Base-by-base conservation (phyloP, 2,329 filamentous ascomycete species). In the Nemania sp. region DNA sequence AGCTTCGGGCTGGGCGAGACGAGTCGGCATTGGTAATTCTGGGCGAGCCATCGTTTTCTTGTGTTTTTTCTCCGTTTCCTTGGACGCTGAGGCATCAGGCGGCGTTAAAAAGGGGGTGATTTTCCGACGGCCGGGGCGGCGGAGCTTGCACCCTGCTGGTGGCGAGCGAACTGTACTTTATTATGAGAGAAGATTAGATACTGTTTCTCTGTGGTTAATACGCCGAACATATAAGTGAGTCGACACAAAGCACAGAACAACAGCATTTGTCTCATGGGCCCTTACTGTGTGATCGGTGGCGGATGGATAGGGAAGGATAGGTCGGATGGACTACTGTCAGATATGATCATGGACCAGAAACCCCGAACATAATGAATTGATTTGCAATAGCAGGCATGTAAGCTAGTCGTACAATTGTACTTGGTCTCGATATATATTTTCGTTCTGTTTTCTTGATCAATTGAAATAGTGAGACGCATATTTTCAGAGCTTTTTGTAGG, bases 91-190 rank as follows among this genome's bases (percentile, higher is more conserved):
- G 57, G 57, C 57, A 60, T 60, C 41, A 41, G 52, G 40, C 47
- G 57, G 57, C 49, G 57, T 60, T 60, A 31, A 60, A 58, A 58
- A 47, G 49, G 36, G 57, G 19, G 42, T 60, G 41, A 44, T 56
- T 56, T 53, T 15, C 33, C 43, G 20, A n/a, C 26, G 47, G 26
- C 12, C 9, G 22, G 37, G 46, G 47, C 51, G 45, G 50, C 47
- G 15, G 54, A 52, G 50, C 48, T 59, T 52, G 41, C n/a, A n/a
- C n/a, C 47, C 34, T 23, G 41, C 36, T 12, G 46, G 43, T 43
- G 41, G 40, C 42, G 31, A 51, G 50, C 47, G 51, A 49, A n/a
- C 30, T 60, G 54, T 60, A 60, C 24, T 60, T 49, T 55, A 57
- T 42, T 31, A n/a, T 47, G 26, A 47, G 57, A 40, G 41, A 45